A percentile compares a stretch with the other conserved stretches of the same genome.
These are phyloP conservation scores for Calamus simplicifolius DNA, from an alignment of 176 grass and related monocot species.

Conservation along the genomic window DNA sequence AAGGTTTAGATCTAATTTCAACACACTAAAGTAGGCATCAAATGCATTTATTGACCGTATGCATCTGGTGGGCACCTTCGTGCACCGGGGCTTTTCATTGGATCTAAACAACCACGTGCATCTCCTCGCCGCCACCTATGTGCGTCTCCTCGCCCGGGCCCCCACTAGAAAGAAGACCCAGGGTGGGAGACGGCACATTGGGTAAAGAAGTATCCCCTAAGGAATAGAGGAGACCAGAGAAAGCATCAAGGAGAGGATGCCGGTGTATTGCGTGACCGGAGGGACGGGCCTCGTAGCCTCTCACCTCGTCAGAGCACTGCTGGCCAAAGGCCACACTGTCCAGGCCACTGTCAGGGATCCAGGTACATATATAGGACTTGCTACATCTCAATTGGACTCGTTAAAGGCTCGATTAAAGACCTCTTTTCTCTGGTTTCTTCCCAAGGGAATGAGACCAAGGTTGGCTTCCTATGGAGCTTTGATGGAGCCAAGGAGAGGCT, in stretches of 20 bases:
- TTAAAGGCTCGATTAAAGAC: background rate
- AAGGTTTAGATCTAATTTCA: no score
- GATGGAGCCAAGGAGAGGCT: conserved; percentile 60
- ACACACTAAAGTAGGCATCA: no score
- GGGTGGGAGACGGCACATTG: no score
- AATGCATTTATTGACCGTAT: no score
- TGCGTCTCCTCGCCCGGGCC: no score
- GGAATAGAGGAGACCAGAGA: no score
- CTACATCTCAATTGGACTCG: background rate
- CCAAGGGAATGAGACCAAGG: conserved; percentile 43
- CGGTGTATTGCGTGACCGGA: conserved; percentile 71
- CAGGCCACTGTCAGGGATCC: conserved; percentile 67
- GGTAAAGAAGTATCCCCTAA: no score
- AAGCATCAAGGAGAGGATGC: conserved; percentile 20
- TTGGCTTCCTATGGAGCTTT: conserved; percentile 65
- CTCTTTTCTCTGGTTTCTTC: background rate
- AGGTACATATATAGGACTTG: conserved; percentile 5
- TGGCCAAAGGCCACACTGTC: conserved; percentile 49
- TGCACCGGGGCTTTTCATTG: no score
- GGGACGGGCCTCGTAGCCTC: conserved; percentile 70
- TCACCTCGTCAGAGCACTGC: conserved; percentile 47
- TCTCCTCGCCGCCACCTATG: no score
- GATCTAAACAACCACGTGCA: no score
- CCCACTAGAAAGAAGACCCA: no score
- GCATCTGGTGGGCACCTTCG: no score